phyloP scores from a whole-genome alignment of 768 basidiomycete genomes.

The Aureoboletus auriporus region DNA sequence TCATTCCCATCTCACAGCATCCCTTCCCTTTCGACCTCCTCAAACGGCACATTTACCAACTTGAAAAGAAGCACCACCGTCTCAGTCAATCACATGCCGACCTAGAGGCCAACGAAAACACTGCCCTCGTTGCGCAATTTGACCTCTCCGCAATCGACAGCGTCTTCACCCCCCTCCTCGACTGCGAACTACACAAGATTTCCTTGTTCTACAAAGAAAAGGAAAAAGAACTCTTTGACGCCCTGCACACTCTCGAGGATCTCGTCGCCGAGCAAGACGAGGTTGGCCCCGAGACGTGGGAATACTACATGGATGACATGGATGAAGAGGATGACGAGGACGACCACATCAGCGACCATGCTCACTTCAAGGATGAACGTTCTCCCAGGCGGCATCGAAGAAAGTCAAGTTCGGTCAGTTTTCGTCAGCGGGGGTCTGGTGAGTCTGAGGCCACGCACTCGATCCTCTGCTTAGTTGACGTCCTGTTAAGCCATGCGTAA shows the following conservation, averaged over 20 bases:
- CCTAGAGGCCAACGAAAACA: slow-evolving; percentile 60
- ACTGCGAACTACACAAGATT: slow-evolving; percentile 82
- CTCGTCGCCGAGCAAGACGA: slow-evolving; percentile 59
- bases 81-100: slow-evolving; percentile 43
- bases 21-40: no score
- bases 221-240: slow-evolving; percentile 65
- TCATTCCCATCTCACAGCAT: no score
- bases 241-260: slow-evolving; percentile 54
- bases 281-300: slow-evolving; percentile 44
- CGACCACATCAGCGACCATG: slow-evolving; percentile 28
- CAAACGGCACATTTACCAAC: slow-evolving; percentile 81
- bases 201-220: slow-evolving; percentile 72
- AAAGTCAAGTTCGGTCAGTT: slow-evolving; percentile 29
- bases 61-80: slow-evolving; percentile 71
- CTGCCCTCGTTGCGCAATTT: slow-evolving; percentile 47
- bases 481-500: slow-evolving; percentile 8
- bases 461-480: background rate
- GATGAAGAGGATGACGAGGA: slow-evolving; percentile 61
- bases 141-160: slow-evolving; percentile 43
- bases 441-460: no score
- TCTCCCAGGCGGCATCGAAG: slow-evolving; percentile 33
- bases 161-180: slow-evolving; percentile 70
- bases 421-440: slow-evolving; percentile 16
- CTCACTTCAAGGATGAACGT: slow-evolving; percentile 24
- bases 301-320: slow-evolving; percentile 47